Evolutionary conservation across 176 grass and related monocot species (phyloP).

Genomic region (Juncus effusus): DNA sequence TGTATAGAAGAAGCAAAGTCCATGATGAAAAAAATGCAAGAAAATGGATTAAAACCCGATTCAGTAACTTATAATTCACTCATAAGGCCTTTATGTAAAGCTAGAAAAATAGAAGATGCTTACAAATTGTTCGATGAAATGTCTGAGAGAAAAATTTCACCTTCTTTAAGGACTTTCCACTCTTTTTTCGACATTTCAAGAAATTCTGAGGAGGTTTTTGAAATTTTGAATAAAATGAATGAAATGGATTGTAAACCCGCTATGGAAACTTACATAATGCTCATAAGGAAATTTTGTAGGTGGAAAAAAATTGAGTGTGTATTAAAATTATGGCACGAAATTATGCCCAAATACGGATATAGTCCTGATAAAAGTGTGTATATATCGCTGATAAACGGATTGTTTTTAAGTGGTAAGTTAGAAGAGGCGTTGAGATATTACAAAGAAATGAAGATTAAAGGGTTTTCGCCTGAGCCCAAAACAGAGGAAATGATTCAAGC

Average conservation of each 20-base stretch:
- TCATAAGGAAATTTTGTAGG: slow-evolving; percentile 71
- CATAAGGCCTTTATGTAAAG: slow-evolving; percentile 69
- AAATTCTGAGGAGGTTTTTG: slow-evolving; percentile 51
- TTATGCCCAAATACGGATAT: slow-evolving; percentile 58
- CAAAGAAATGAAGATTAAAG: slow-evolving; percentile 71
- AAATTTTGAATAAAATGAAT: slow-evolving; percentile 60
- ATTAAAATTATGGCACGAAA: slow-evolving; percentile 52
- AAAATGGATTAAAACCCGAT: slow-evolving; percentile 48
- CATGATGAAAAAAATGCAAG: slow-evolving; percentile 59
- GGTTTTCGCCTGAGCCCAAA: slow-evolving; percentile 59
- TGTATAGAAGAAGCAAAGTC: slow-evolving; percentile 56
- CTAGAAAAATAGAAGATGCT: slow-evolving; percentile 47
- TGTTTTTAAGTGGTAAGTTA: slow-evolving; percentile 70
- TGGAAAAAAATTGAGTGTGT: slow-evolving; percentile 68
- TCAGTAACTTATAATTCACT: slow-evolving; percentile 69
- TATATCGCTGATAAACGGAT: slow-evolving; percentile 63
- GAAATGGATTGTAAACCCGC: slow-evolving; percentile 28
- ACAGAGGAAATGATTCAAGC: slow-evolving; percentile 69
- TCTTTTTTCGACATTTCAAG: slow-evolving; percentile 52
- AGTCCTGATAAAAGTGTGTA: slow-evolving; percentile 72
- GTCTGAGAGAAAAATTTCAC: slow-evolving; percentile 43
- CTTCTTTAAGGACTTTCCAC: slow-evolving; percentile 77
- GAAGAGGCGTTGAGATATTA: slow-evolving; percentile 63
- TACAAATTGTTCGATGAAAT: slow-evolving; percentile 63
- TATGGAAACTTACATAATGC: slow-evolving; percentile 77